Base-by-base conservation (phyloP, 1,284 basidiomycete genomes). In the Trichosporon sp. region DNA sequence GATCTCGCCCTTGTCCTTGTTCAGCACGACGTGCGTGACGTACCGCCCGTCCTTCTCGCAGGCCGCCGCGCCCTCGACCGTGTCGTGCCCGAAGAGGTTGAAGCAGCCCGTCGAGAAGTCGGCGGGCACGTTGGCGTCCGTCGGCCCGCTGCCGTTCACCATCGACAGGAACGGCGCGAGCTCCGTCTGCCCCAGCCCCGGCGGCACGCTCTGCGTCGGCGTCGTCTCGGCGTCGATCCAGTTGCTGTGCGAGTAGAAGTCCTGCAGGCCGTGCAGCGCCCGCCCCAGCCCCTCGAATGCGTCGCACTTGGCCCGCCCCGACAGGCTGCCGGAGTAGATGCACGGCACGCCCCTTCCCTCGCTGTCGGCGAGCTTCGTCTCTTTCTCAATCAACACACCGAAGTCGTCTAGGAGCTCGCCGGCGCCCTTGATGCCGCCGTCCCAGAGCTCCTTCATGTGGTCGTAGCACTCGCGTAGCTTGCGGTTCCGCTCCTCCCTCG, bases 1-100 rank as follows among this genome's bases (percentile, higher is more conserved):
- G 31, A 67, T 67, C 18, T 56, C 32, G 13, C 65, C 65, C 42
- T 67, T 67, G 65, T 67, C 65, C 65, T 67, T 67, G 65, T 67
- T 67, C 23, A 67, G 15, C 6, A 25, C 42, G 29, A 67, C 65
- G 60, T 67, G 65, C 3, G 65, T 67, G 38, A 67, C 23, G 29
- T 18, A 32, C 5, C 65, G 65, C 23, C 65, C 65, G 31, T 67
- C 58, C 65, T 67, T 62, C 58, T 62, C 47, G 58, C 65, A 67
- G 18, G 56, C 60, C 8, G 56, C 58, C 2, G 56, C 65, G 31
- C 65, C 65, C 25, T 67, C 60, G 29, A 60, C 62, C 18, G 58
- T 51, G 65, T 67, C 65, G 12, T 31, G 53, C 27, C 58, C 38
- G 25, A 25, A 62, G 21, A 67, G 35, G 42, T 34, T 62, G 60